Percentiles rank a stretch among this genome's conserved stretches.
These are phyloP conservation scores for Linum lewisii DNA, from an alignment of 345 rosid genomes.

Conservation along the genomic window DNA sequence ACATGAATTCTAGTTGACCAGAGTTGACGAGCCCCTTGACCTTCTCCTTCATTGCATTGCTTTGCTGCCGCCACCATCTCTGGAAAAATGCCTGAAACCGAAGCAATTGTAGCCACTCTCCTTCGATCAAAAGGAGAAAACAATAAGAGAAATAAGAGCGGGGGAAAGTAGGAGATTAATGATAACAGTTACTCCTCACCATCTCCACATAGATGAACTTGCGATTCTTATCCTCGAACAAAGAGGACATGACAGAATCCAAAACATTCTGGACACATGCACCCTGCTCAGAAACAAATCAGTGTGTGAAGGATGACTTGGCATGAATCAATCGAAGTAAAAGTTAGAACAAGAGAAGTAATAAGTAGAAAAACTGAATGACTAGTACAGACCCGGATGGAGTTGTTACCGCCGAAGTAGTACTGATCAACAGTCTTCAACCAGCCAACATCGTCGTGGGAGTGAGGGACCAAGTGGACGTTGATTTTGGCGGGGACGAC, in stretches of 20 bases:
- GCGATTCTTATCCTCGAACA: slow-evolving; percentile 81
- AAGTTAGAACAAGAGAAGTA: not conserved
- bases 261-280: slow-evolving; percentile 92
- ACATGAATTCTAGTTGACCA: slow-evolving; percentile 95
- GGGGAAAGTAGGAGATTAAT: not conserved
- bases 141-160: not conserved
- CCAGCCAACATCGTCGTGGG: slow-evolving; percentile 99
- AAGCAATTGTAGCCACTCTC: not conserved
- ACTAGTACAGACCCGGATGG: slow-evolving; percentile 57
- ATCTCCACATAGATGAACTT: slow-evolving; percentile 78
- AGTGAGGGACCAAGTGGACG: slow-evolving; percentile 88
- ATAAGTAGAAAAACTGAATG: not conserved
- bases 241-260: slow-evolving; percentile 84
- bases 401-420: slow-evolving; percentile 96
- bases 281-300: slow-evolving; percentile 29
- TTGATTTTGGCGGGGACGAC: slow-evolving; percentile 73
- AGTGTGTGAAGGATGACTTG: not conserved
- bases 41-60: slow-evolving; percentile 48
- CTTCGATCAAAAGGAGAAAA: not conserved
- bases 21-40: slow-evolving; percentile 77
- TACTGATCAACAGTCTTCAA: slow-evolving; percentile 95
- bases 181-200: slow-evolving; percentile 33
- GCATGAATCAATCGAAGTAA: slow-evolving; percentile 1
- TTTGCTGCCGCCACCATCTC: slow-evolving; percentile 99
- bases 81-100: slow-evolving; percentile 65